Percentiles rank a stretch among this genome's conserved stretches.
These are phyloP conservation scores for Cetraspora pellucida DNA, from an alignment of 192 early-diverging fungal species.

Conservation along the genomic window DNA sequence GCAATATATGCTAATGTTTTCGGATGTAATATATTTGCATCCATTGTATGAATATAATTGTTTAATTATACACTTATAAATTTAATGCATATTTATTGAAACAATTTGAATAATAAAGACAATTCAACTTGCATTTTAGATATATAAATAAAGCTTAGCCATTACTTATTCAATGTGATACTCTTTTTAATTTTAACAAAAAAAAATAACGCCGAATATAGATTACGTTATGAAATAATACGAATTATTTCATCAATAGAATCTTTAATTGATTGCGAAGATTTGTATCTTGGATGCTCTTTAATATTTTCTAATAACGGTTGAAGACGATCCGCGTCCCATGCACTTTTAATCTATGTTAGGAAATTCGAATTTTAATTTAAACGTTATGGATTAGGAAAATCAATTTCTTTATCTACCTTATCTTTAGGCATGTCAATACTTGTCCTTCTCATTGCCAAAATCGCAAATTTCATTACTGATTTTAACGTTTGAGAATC, in stretches of 20 bases:
- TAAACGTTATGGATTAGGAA: background rate
- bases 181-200: no score
- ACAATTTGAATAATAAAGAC: no score
- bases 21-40: no score
- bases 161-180: no score
- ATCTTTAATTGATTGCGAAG: background rate
- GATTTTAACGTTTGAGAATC: conserved; percentile 13
- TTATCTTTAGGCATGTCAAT: background rate
- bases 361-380: background rate
- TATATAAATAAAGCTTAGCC: no score
- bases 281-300: conserved; percentile 11
- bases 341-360: background rate
- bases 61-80: no score
- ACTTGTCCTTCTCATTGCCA: conserved; percentile 7
- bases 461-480: background rate
- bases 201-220: no score
- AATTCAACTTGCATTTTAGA: no score
- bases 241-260: background rate
- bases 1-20: no score
- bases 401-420: background rate
- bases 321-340: background rate
- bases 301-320: conserved; percentile 1
- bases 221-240: background rate
- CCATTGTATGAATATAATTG: no score
- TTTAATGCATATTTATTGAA: no score